Evolutionary conservation across 192 early-diverging fungal species (phyloP), one percentile per base, ranked within the genome.

Genomic region (Coemansia umbellata): DNA sequence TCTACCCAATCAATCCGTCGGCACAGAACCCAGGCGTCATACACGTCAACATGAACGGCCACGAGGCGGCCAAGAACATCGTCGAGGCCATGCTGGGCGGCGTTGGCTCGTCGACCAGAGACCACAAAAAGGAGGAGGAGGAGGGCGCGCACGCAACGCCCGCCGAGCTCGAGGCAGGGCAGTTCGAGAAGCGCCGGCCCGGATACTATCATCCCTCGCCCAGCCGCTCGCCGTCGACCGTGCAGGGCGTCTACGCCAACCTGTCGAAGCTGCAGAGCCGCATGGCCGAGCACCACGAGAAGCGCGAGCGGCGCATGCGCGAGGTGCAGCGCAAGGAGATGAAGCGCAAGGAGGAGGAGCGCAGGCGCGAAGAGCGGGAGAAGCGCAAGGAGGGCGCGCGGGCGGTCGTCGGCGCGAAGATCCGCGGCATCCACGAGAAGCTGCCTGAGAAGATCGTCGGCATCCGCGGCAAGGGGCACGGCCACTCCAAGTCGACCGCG

Each of bases 11-110:
- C 49, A 76, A 69, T 35, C 58, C 67, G 37, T 61, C 74, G 39
- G 50, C 44, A 41, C 49, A 64, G n/a, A 76, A 76, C 42, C 74
- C 74, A 0, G 74, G 74, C 43, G 62, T 69, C 22, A 58, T 76
- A 36, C 74, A 76, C 40, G 55, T 76, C 37, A 69, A 48, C 50
- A 76, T 76, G 74, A 69, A 52, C 55, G 74, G 74, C 58, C 58
- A 69, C 48, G 47, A 55, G 9, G 51, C 74, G 1, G 74, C 74
- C 21, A 47, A 60, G n/a, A 76, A 58, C 52, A 69, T 76, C 9
- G 67, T 76, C 39, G 59, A 76, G 31, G 64, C 74, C 42, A 45
- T 69, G 22, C 63, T 76, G 4, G 64, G 71, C 50, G 41, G 51
- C 2, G 50, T 74, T 13, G 71, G 71, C 22, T 39, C 64, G 5